Base-by-base conservation (phyloP, 495 filamentous ascomycete genomes). In the Staphylotrichum tortipilum region DNA sequence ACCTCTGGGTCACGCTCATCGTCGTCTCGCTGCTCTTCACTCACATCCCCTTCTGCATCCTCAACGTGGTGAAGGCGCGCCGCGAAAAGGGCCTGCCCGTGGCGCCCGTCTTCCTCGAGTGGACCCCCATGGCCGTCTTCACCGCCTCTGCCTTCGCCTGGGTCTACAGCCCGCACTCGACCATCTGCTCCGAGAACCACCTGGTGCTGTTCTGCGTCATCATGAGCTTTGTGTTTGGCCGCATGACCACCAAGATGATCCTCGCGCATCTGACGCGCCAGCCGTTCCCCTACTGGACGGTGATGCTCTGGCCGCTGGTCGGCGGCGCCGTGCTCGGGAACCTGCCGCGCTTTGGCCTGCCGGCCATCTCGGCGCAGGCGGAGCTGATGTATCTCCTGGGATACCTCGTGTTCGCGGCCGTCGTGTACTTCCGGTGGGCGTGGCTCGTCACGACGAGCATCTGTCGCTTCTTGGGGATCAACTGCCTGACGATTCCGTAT, bases 231-330 rank as follows among this genome's bases (percentile, higher is more conserved):
- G 92, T 97, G 50, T 97, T 97, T 64, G 92, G 92, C n/a, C 87
- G 92, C 49, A 94, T 99, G 89, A 97, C 94, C 2, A 99, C 92
- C 43, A 97, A 96, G 74, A 97, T 97, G 67, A 97, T 99, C 62
- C 80, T 99, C 14, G 91, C 94, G 10, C 92, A 99, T 64, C 72
- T 99, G 14, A 86, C 91, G 4, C 82, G 80, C 46, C 94, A 97
- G 65, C 88, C 91, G 2, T 98, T 96, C 69, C 92, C 92, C 0
- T 89, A 85, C 73, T 97, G 91, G 89, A 98, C 92, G 14, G 77
- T 90, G 30, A 82, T 98, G 75, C 76, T 96, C 21, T 78, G 76
- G 34, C 92, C 92, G 10, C 76, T 98, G 15, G 71, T 97, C 33
- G 83, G 83, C 7, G 92, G 94, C 24, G 90, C 89, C 21, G 58